Base-by-base conservation (phyloP, 805 yeast genomes). In the Limtongia smithiae region DNA sequence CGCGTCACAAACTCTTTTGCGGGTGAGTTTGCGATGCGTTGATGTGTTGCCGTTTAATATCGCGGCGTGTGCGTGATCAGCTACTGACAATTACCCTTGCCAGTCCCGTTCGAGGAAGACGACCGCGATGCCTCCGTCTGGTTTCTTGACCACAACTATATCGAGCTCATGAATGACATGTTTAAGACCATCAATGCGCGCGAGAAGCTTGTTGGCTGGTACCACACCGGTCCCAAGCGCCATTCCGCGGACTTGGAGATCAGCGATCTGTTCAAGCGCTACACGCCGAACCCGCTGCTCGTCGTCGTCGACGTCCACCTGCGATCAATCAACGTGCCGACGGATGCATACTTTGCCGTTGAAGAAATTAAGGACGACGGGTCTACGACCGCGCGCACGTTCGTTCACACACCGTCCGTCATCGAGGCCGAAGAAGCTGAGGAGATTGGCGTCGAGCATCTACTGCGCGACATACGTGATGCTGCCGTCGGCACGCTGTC, bases 361-460 rank as follows among this genome's bases (percentile, higher is more conserved):
- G 97, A 93, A 65, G 97, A 93, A 71, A 86, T 93, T 50, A 90
- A 89, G 65, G 94, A 89, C 41, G 97, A 93, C 68, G 98, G 98
- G 18, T 80, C 96, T 1, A 80, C 90, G 3, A 85, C 95, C 7
- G 95, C 88, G 64, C 83, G 84, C 69, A 89, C 97, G 3, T 93
- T 93, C 71, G 79, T 86, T 40, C 98, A 93, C 68, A 81, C 91
- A 27, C 96, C 97, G 9, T 86, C 96, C 12, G 74, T 79, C 25
- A 88, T 94, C 57, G 91, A 86, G 65, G 99, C 99, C 2, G 98
- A 93, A 65, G 99, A 93, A 66, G 98, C 98, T 8, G 99, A 93
- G 70, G 99, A 93, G 69, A 93, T 93, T 60, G 99, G 98, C 55
- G 99, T 93, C 12, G 99, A 93, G 68, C 99, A 93, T 67, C 71